Evolutionary conservation across 331 rosid genomes (phyloP).

Genomic region (Spiraea crenata): DNA sequence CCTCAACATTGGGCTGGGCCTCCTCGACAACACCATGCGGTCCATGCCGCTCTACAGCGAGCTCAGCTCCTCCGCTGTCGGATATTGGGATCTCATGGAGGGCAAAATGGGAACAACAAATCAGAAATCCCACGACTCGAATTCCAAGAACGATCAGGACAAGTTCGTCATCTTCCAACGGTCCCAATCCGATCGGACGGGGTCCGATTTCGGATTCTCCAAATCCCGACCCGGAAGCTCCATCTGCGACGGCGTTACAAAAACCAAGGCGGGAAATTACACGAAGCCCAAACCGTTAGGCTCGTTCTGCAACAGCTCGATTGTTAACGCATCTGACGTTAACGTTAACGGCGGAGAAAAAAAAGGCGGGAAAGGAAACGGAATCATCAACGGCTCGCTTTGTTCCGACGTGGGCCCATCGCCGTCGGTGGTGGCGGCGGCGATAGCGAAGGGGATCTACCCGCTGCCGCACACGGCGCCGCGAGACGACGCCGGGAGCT

Average conservation of each 20-base stretch:
- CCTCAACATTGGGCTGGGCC: slow-evolving; percentile 57
- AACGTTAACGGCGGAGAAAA: not conserved
- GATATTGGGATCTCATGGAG: slow-evolving; percentile 35
- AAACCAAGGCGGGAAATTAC: not conserved
- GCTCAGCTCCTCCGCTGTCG: slow-evolving; percentile 43
- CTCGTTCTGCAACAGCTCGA: slow-evolving; percentile 27
- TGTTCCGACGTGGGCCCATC: slow-evolving; percentile 73
- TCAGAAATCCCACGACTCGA: not conserved
- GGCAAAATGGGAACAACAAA: slow-evolving; percentile 13
- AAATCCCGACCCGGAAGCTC: slow-evolving; percentile 5
- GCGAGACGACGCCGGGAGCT: slow-evolving; percentile 25
- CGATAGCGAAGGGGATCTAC: slow-evolving; percentile 60
- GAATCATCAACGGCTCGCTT: slow-evolving; percentile 28
- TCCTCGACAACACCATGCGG: slow-evolving; percentile 54
- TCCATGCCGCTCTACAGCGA: slow-evolving; percentile 78
- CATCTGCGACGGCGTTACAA: not conserved
- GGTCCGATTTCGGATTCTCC: slow-evolving; percentile 18
- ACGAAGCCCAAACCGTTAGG: not conserved
- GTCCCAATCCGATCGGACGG: slow-evolving; percentile 56
- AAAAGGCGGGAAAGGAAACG: slow-evolving; percentile 30
- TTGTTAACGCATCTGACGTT: slow-evolving; percentile 27
- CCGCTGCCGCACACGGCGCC: slow-evolving; percentile 14
- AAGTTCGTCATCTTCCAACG: slow-evolving; percentile 32
- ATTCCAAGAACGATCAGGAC: not conserved
- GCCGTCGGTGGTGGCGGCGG: slow-evolving; percentile 76